Conservation (phyloP, 176 grass and related monocot species). For the barley (Hordeum vulgare) region DNA sequence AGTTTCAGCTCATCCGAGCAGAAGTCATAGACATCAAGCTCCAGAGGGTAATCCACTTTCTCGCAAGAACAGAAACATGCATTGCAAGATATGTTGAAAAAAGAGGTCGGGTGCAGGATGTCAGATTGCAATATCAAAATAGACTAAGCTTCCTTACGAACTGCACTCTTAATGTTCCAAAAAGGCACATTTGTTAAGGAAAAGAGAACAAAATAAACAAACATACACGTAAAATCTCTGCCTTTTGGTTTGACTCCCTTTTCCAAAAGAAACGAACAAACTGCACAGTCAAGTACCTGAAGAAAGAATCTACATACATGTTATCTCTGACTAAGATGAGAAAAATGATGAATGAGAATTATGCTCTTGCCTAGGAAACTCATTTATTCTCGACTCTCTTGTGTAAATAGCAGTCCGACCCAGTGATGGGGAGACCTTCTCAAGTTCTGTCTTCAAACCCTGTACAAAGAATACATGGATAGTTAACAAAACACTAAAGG, state of each 20-base stretch:
- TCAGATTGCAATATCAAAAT: neutral
- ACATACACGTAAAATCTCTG: conserved; percentile 93
- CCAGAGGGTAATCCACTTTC: conserved; percentile 98
- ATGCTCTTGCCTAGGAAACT: too few species aligned
- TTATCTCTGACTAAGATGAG: conserved; percentile 7
- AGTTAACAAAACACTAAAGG: too few species aligned
- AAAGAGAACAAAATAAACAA: conserved; percentile 1
- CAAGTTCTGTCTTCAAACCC: too few species aligned
- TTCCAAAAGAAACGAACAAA: conserved; percentile 99
- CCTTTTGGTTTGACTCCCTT: conserved; percentile 98
- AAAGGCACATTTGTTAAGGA: too few species aligned
- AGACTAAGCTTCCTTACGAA: neutral
- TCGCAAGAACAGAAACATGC: conserved; percentile 22
- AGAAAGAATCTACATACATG: conserved; percentile 8
- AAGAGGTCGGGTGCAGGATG: neutral
- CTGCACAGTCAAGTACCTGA: conserved; percentile 93
- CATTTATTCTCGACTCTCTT: too few species aligned
- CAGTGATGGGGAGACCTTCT: too few species aligned
- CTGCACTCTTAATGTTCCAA: too few species aligned
- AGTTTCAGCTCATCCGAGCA: too few species aligned
- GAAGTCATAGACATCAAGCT: conserved; percentile 98
- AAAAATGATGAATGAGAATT: too few species aligned
- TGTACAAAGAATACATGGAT: too few species aligned
- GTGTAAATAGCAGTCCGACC: too few species aligned
- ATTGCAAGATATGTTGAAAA: conserved; percentile 14